Evolutionary conservation across 208 protist species (phyloP).

Genomic region (Leishmania turanica): DNA sequence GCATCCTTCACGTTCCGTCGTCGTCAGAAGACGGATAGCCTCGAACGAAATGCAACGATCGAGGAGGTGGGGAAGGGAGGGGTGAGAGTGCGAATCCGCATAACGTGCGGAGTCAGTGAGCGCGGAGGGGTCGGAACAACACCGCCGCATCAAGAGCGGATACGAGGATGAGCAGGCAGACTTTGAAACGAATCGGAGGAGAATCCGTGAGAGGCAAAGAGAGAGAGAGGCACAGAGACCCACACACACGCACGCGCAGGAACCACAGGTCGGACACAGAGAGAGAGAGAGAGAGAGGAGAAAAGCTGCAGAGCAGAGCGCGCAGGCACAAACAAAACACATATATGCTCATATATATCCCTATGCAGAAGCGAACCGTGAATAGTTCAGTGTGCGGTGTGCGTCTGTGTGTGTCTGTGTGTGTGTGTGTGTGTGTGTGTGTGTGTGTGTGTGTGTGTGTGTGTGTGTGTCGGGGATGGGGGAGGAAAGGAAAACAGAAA

Average conservation of each 20-base stretch:
- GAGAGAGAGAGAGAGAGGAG: background rate
- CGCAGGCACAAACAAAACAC: background rate
- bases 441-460: no score
- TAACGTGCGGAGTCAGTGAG: background rate
- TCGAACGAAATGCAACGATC: background rate
- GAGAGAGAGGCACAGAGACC: background rate
- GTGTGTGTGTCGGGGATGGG: background rate
- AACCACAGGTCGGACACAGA: background rate
- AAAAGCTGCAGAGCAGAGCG: background rate
- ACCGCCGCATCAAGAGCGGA: background rate
- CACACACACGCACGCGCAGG: background rate
- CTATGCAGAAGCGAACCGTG: background rate
- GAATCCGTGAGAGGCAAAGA: background rate
- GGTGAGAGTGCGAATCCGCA: background rate
- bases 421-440: background rate
- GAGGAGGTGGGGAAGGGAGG: background rate
- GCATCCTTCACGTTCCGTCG: constrained; percentile 1
- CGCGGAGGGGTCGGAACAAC: background rate
- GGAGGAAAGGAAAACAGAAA: background rate
- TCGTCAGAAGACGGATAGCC: background rate
- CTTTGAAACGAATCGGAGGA: background rate
- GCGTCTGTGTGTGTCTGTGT: background rate
- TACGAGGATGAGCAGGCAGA: background rate
- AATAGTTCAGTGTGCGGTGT: background rate
- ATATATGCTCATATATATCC: no score